phyloP scores from a whole-genome alignment of 805 yeast genomes.

The Saccharomycopsis sp. region DNA sequence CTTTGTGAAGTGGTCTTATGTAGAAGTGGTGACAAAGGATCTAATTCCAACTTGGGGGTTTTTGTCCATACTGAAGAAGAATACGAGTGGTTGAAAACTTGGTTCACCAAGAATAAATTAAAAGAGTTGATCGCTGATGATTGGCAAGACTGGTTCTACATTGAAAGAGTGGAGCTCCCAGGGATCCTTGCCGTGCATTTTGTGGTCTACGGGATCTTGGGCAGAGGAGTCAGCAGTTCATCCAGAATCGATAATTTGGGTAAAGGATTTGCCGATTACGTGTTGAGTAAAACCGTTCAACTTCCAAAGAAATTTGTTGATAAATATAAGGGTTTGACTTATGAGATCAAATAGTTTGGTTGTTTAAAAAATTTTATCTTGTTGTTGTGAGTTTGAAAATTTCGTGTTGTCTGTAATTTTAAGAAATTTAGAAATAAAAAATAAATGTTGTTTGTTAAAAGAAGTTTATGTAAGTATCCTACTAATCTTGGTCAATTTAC shows the following conservation, averaged over 20 bases:
- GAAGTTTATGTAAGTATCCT: too few relatives aligned
- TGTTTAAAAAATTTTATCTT: too few relatives aligned
- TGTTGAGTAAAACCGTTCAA: slow-evolving; percentile 9
- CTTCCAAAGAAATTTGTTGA: slow-evolving; percentile 16
- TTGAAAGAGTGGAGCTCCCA: slow-evolving; percentile 20
- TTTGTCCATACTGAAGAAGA: slow-evolving; percentile 19
- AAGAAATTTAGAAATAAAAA: too few relatives aligned
- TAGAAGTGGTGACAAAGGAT: slow-evolving; percentile 20
- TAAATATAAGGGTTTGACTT: slow-evolving; percentile 10
- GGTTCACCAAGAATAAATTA: slow-evolving; percentile 12
- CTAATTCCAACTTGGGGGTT: slow-evolving; percentile 18
- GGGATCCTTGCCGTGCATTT: slow-evolving; percentile 19
- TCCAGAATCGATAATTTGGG: slow-evolving; percentile 18
- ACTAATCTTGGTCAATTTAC: too few relatives aligned
- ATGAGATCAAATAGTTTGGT: slow-evolving; percentile 2
- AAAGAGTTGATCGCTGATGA: slow-evolving; percentile 17
- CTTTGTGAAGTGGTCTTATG: slow-evolving; percentile 17
- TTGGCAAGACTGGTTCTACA: slow-evolving; percentile 15
- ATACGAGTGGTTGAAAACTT: slow-evolving; percentile 17
- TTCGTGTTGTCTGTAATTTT: too few relatives aligned
- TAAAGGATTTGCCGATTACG: slow-evolving; percentile 19
- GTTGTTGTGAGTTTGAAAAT: too few relatives aligned
- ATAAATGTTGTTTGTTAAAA: too few relatives aligned
- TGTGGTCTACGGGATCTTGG: slow-evolving; percentile 19
- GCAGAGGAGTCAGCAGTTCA: slow-evolving; percentile 19